A percentile compares a stretch with the other conserved stretches of the same genome.
Evolutionary conservation across 345 rosid genomes (phyloP).

Genomic region (Salix koriyanagi): DNA sequence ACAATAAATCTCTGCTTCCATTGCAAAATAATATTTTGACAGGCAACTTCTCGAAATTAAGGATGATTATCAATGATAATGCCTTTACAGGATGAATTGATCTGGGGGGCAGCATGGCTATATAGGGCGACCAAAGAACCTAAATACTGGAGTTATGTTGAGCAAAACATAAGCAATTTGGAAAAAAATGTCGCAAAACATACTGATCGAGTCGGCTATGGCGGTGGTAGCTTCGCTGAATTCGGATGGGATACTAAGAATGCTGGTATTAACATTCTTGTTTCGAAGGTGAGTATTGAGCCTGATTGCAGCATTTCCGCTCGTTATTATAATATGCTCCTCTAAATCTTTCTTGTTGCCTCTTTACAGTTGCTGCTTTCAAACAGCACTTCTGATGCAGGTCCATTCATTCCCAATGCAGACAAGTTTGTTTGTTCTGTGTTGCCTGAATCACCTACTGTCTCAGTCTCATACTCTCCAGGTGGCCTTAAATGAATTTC

Average conservation of each 20-base stretch:
- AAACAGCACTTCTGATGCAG: not conserved
- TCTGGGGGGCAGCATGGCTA: conserved; percentile 29
- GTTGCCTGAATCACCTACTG: conserved; percentile 54
- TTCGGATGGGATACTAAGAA: conserved; percentile 28
- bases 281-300: not conserved
- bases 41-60: too few relatives aligned
- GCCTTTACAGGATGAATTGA: conserved; percentile 22
- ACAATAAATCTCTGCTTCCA: too few relatives aligned
- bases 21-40: too few relatives aligned
- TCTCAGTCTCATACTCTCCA: conserved; percentile 38
- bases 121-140: conserved; percentile 20
- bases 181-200: not conserved
- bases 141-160: conserved; percentile 44
- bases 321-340: not conserved
- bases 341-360: not conserved
- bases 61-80: too few relatives aligned
- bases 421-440: conserved; percentile 40
- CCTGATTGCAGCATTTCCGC: not conserved
- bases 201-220: conserved; percentile 2
- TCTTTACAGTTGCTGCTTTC: conserved; percentile 22
- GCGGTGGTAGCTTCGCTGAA: conserved; percentile 20
- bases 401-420: conserved; percentile 29
- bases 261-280: conserved; percentile 25
- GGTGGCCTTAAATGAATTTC: conserved; percentile 31
- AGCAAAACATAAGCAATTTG: conserved; percentile 24